These are phyloP conservation scores for Xanthoparmelia taractica DNA, from an alignment of 495 filamentous ascomycete genomes.

Conservation along the genomic window DNA sequence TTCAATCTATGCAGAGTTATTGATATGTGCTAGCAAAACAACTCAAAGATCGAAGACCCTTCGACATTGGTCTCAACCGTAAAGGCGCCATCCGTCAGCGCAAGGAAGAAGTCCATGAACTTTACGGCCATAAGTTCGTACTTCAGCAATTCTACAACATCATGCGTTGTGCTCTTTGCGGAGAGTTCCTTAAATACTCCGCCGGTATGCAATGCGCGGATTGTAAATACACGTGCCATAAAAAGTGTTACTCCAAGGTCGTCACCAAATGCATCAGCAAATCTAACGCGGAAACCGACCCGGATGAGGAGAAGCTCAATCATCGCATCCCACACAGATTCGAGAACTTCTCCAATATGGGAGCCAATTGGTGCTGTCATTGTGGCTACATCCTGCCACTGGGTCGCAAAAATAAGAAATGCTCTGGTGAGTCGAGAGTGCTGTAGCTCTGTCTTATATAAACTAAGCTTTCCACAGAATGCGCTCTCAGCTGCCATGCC, in stretches of 20 bases:
- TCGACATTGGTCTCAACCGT: slow-evolving; percentile 82
- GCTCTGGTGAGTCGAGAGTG: slow-evolving; percentile 56
- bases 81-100: slow-evolving; percentile 94
- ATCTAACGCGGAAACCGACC: slow-evolving; percentile 94
- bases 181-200: slow-evolving; percentile 96
- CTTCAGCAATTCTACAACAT: slow-evolving; percentile 99
- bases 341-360: slow-evolving; percentile 87
- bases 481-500: slow-evolving; percentile 81
- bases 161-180: slow-evolving; percentile 98
- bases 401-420: slow-evolving; percentile 90
- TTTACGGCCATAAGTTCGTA: slow-evolving; percentile 98
- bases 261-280: slow-evolving; percentile 99
- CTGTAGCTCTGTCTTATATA: slow-evolving; percentile 11
- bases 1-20: slow-evolving; percentile 10
- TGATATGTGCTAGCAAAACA: slow-evolving; percentile 53
- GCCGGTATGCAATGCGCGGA: slow-evolving; percentile 98
- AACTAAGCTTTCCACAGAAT: slow-evolving; percentile 55
- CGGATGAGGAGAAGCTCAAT: slow-evolving; percentile 98
- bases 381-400: slow-evolving; percentile 97
- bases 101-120: slow-evolving; percentile 95
- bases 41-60: slow-evolving; percentile 58
- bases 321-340: slow-evolving; percentile 98
- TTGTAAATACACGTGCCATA: slow-evolving; percentile 99
- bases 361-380: slow-evolving; percentile 98
- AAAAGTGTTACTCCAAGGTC: slow-evolving; percentile 92